Percentiles rank a stretch among this genome's conserved stretches.
Evolutionary conservation across 306 rosid genomes (phyloP).

Genomic region (Carpinus viminea): DNA sequence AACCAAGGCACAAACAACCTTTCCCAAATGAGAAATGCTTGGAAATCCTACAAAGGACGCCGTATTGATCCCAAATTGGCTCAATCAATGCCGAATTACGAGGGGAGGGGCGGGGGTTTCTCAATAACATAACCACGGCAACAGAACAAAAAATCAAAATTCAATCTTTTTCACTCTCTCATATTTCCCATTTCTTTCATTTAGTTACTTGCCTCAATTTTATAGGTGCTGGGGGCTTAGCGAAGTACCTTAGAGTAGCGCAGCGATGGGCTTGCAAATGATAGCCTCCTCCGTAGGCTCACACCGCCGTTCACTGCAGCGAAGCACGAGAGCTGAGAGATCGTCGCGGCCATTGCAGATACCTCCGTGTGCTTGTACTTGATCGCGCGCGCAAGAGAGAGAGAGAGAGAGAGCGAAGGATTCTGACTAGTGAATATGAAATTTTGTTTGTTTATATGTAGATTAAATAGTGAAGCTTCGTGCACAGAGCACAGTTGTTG

Average conservation of each 20-base stretch:
- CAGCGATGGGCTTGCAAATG: conserved; percentile 34
- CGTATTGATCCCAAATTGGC: background rate
- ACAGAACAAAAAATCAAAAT: background rate
- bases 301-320: conserved; percentile 48
- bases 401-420: background rate
- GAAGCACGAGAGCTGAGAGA: conserved; percentile 58
- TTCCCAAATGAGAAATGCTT: background rate
- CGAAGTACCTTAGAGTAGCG: conserved; percentile 48
- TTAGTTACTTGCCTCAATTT: background rate
- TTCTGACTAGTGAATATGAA: background rate
- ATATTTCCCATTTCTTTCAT: background rate
- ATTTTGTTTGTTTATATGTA: background rate
- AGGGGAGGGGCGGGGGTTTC: background rate
- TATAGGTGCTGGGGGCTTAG: background rate
- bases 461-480: background rate
- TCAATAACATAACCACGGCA: background rate
- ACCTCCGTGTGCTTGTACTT: background rate
- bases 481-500: too few relatives aligned
- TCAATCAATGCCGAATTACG: background rate
- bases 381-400: background rate
- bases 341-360: conserved; percentile 41
- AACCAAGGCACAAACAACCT: background rate
- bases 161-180: too few relatives aligned
- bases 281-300: conserved; percentile 32
- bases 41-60: background rate